These are phyloP conservation scores for Voacanga thouarsii DNA, from an alignment of 257 asterid genomes.

Conservation along the genomic window DNA sequence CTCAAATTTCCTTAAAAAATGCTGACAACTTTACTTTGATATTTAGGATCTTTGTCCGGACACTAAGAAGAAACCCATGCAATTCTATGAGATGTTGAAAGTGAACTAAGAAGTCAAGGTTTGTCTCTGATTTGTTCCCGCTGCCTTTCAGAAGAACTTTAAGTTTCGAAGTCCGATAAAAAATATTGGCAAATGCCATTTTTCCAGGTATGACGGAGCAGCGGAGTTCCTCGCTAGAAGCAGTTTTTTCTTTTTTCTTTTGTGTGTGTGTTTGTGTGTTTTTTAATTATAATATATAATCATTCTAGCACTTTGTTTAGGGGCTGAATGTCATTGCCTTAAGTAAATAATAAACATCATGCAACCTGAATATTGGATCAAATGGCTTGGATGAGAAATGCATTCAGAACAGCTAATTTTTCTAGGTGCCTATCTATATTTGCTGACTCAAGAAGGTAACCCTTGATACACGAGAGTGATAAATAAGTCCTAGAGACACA, in stretches of 20 bases:
- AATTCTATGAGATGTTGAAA: constrained; percentile 66
- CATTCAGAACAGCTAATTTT: neutral
- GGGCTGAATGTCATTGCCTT: neutral
- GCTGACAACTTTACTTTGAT: neutral
- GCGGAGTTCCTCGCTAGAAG: neutral
- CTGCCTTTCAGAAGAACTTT: neutral
- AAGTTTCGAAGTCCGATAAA: neutral
- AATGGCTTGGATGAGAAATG: neutral
- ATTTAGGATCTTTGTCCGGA: constrained; percentile 66
- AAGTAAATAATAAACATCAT: neutral
- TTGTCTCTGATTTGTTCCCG: neutral
- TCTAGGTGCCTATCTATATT: neutral
- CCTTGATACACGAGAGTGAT: neutral
- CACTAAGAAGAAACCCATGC: constrained; percentile 72
- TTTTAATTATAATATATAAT: too few relatives aligned
- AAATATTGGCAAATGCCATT: too few relatives aligned
- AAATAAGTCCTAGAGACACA: neutral
- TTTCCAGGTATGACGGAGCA: neutral
- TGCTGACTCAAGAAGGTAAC: neutral
- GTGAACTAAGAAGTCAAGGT: constrained; percentile 41
- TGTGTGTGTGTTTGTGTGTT: too few relatives aligned
- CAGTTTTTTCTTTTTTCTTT: too few relatives aligned
- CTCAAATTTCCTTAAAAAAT: neutral
- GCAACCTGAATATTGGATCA: neutral
- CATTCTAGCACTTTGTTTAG: too few relatives aligned